Conservation (phyloP, 352 stramenopile species). For the Phytophthora sansomeana region DNA sequence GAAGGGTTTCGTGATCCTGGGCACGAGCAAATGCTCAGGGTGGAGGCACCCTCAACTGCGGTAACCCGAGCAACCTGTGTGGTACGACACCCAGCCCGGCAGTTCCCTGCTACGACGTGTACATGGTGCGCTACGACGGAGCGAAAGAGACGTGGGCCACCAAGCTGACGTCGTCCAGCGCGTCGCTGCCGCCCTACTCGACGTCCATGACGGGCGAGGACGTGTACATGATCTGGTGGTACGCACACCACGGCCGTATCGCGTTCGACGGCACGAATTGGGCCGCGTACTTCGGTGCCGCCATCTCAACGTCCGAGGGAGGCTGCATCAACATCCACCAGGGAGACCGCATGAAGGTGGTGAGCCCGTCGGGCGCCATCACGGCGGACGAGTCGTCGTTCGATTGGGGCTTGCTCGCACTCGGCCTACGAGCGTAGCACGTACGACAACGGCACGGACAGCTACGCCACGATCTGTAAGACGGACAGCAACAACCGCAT, state of each 20-base stretch:
- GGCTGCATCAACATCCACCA: no score
- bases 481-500: conserved; percentile 80
- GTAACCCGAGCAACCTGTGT: conserved; percentile 61
- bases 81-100: conserved; percentile 41
- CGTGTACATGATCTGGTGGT: conserved; percentile 80
- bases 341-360: no score
- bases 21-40: conserved; percentile 51
- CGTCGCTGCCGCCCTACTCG: conserved; percentile 62
- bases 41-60: conserved; percentile 58
- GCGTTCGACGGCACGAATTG: no score
- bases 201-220: conserved; percentile 46
- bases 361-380: no score
- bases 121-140: conserved; percentile 56
- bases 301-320: no score
- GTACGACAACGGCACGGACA: conserved; percentile 52
- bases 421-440: conserved; percentile 69
- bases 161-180: conserved; percentile 55
- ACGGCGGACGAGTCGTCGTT: no score
- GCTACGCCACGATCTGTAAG: conserved; percentile 67
- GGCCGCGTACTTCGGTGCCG: no score
- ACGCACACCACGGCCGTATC: conserved; percentile 71
- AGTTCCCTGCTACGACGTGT: conserved; percentile 63
- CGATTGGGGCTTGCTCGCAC: conserved; percentile 68
- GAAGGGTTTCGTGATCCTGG: conserved; percentile 56
- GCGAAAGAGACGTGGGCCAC: conserved; percentile 55